phyloP scores from a whole-genome alignment of 768 basidiomycete genomes.

The Mycena crocata region DNA sequence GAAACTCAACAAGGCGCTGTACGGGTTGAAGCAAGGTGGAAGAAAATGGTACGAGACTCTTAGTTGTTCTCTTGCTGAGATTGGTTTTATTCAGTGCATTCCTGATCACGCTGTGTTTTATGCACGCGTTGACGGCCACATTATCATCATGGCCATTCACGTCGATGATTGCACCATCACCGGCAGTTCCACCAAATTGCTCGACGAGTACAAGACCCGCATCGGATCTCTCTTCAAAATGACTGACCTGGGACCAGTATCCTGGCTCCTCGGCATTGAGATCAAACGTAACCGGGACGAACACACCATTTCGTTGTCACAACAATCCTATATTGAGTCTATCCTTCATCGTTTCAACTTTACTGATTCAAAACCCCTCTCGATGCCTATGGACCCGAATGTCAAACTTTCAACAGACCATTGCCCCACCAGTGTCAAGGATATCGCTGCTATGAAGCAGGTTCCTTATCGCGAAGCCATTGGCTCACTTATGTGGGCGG shows the following conservation, averaged over 20 bases:
- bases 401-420: background rate
- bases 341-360: slow-evolving; percentile 7
- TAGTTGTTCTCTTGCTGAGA: background rate
- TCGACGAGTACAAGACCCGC: background rate
- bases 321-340: slow-evolving; percentile 8
- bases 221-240: background rate
- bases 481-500: slow-evolving; percentile 13
- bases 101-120: slow-evolving; percentile 8
- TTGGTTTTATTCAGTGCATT: slow-evolving; percentile 1
- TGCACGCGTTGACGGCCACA: background rate
- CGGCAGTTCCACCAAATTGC: background rate
- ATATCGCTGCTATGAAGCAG: slow-evolving; percentile 4
- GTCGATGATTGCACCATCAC: slow-evolving; percentile 21
- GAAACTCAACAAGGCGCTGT: slow-evolving; percentile 33
- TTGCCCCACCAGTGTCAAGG: background rate
- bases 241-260: background rate
- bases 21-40: slow-evolving; percentile 30
- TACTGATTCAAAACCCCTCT: background rate
- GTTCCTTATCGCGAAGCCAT: slow-evolving; percentile 7
- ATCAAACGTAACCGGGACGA: slow-evolving; percentile 5
- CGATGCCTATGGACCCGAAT: slow-evolving; percentile 19
- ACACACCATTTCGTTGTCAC: slow-evolving; percentile 3
- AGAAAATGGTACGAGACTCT: slow-evolving; percentile 2
- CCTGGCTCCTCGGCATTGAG: slow-evolving; percentile 14
- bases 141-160: slow-evolving; percentile 8